Conservation (phyloP, 495 filamentous ascomycete genomes). For the Letharia columbiana region DNA sequence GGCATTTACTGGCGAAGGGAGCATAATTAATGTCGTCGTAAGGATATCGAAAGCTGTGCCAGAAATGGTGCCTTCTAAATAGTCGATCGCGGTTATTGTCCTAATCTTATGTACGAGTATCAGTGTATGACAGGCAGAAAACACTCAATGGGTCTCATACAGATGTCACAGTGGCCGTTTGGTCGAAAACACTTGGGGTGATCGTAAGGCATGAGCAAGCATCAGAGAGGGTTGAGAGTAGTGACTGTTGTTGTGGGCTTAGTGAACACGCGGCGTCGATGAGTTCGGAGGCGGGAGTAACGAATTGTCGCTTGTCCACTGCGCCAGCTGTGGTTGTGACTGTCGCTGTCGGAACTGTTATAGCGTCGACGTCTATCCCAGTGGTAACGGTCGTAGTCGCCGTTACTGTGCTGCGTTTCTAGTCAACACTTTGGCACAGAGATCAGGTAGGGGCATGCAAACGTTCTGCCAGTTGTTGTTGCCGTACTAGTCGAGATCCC, state of each 20-base stretch:
- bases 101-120: constrained; percentile 14
- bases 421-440: constrained; percentile 4
- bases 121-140: not conserved
- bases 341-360: constrained; percentile 14
- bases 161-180: constrained; percentile 15
- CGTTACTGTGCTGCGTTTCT: constrained; percentile 8
- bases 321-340: not conserved
- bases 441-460: not conserved
- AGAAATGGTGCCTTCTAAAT: constrained; percentile 5
- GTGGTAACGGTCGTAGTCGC: constrained; percentile 10
- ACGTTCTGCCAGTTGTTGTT: constrained; percentile 16
- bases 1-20: not conserved
- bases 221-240: constrained; percentile 15
- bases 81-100: constrained; percentile 11
- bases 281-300: constrained; percentile 8
- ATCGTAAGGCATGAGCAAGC: constrained; percentile 30
- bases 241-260: constrained; percentile 7
- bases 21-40: constrained; percentile 5
- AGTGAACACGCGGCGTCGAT: constrained; percentile 7
- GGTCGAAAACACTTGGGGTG: constrained; percentile 11
- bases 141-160: not conserved
- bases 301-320: not conserved
- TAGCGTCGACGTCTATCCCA: not conserved
- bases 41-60: not conserved
- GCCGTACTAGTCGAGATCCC: constrained; percentile 6